Evolutionary conservation across 441 rosid species (phyloP).

Genomic region (Melastoma candidum): DNA sequence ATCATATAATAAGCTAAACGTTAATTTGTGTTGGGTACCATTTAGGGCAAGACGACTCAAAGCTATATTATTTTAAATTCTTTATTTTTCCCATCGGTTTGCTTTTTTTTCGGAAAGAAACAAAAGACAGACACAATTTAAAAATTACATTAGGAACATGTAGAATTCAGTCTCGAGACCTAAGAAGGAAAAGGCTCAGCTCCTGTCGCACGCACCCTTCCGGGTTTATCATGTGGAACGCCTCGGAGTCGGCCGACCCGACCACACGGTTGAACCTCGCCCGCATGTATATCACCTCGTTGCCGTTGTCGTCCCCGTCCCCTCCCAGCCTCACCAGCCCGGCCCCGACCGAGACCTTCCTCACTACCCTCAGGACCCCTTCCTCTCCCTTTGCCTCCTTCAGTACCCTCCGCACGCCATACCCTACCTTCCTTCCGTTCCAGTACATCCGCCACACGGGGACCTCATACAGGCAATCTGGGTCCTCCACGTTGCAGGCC

Average conservation of each 20-base stretch:
- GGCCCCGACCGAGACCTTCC: constrained; percentile 47
- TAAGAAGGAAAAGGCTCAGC: constrained; percentile 59
- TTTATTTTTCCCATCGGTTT: too few relatives aligned
- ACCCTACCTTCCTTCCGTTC: constrained; percentile 68
- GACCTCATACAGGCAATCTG: constrained; percentile 8
- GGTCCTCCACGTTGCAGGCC: neutral
- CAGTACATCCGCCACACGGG: constrained; percentile 67
- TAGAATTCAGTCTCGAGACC: constrained; percentile 30
- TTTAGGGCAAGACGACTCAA: too few relatives aligned
- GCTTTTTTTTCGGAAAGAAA: too few relatives aligned
- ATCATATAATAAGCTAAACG: too few relatives aligned
- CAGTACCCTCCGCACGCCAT: constrained; percentile 40
- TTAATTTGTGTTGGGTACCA: too few relatives aligned
- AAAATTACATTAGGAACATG: too few relatives aligned
- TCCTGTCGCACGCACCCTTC: constrained; percentile 60
- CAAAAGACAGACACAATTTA: too few relatives aligned
- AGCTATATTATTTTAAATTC: too few relatives aligned
- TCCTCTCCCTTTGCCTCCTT: constrained; percentile 31
- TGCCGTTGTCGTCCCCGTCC: constrained; percentile 27
- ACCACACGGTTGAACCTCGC: constrained; percentile 62
- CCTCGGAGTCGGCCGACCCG: constrained; percentile 64
- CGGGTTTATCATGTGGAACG: constrained; percentile 77
- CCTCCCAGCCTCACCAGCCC: constrained; percentile 26
- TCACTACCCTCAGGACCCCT: constrained; percentile 43
- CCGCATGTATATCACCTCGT: constrained; percentile 45